Conservation (phyloP, 177 flowering plant genomes). For the Telopea speciosissima region DNA sequence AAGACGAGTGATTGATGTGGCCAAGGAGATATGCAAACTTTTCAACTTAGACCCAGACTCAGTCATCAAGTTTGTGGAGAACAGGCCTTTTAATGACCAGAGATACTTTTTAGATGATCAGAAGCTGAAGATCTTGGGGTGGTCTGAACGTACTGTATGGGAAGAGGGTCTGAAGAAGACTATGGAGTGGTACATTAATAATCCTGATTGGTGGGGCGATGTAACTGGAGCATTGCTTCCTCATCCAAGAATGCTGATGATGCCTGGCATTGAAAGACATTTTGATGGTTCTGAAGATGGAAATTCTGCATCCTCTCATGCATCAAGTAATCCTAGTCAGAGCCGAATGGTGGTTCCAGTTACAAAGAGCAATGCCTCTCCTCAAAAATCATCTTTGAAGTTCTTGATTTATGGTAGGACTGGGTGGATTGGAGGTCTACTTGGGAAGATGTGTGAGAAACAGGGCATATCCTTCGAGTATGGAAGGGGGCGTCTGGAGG, state of each 20-base stretch:
- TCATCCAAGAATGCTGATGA: slow-evolving; percentile 28
- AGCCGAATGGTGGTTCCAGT: slow-evolving; percentile 23
- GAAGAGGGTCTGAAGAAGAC: slow-evolving; percentile 20
- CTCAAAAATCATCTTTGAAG: slow-evolving; percentile 23
- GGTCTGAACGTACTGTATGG: slow-evolving; percentile 19
- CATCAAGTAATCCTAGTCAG: slow-evolving; percentile 7
- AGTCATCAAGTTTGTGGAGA: slow-evolving; percentile 20
- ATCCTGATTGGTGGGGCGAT: slow-evolving; percentile 25
- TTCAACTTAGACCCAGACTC: slow-evolving; percentile 16
- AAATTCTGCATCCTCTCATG: slow-evolving; percentile 10
- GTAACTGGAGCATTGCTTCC: slow-evolving; percentile 22
- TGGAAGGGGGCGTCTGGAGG: slow-evolving; percentile 28
- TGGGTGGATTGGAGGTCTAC: slow-evolving; percentile 35
- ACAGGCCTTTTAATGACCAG: slow-evolving; percentile 21
- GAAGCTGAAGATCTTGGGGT: slow-evolving; percentile 20
- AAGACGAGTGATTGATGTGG: slow-evolving; percentile 22
- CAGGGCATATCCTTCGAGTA: slow-evolving; percentile 30
- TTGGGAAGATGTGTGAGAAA: slow-evolving; percentile 30
- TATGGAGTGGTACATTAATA: slow-evolving; percentile 19
- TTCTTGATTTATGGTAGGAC: slow-evolving; percentile 33
- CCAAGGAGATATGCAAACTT: slow-evolving; percentile 19
- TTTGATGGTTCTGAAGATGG: slow-evolving; percentile 23
- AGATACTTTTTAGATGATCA: slow-evolving; percentile 25
- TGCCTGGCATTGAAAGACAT: slow-evolving; percentile 27
- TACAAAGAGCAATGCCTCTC: slow-evolving; percentile 13